phyloP scores from a whole-genome alignment of 495 filamentous ascomycete species.

The Mycothermus thermophilus region DNA sequence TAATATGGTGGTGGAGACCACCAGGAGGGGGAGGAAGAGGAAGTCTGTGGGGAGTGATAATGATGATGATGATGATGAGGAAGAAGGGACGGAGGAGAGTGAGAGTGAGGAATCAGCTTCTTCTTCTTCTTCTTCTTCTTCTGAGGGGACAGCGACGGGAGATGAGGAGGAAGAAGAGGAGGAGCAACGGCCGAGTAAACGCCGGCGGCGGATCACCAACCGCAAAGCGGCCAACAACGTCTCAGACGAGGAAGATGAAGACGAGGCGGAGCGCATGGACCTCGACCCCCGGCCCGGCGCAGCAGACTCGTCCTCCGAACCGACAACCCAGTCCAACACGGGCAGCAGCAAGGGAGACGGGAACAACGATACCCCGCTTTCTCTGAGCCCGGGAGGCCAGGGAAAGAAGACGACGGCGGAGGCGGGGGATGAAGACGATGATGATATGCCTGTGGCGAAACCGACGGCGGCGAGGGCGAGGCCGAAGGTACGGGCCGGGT shows the following conservation, averaged over 20 bases:
- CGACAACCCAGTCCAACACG: too few relatives aligned
- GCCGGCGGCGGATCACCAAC: too few relatives aligned
- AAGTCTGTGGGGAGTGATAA: slow-evolving; percentile 4
- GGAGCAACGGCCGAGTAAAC: too few relatives aligned
- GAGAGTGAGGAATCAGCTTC: background rate
- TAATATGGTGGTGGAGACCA: background rate
- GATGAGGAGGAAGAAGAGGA: slow-evolving; percentile 1
- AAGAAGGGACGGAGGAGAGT: slow-evolving; percentile 1
- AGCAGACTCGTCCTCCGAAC: too few relatives aligned
- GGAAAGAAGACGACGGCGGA: slow-evolving; percentile 3
- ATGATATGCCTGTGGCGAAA: slow-evolving; percentile 22
- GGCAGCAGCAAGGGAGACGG: slow-evolving; percentile 5
- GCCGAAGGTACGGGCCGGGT: slow-evolving; percentile 34
- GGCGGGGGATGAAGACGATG: slow-evolving; percentile 23
- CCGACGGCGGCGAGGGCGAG: slow-evolving; percentile 17
- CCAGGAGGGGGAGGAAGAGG: slow-evolving; percentile 1
- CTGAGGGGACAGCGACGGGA: background rate
- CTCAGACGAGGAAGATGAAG: slow-evolving; percentile 1
- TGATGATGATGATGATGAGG: slow-evolving; percentile 7
- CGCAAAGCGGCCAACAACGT: background rate
- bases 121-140: background rate
- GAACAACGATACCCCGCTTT: slow-evolving; percentile 6
- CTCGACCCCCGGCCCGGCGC: too few relatives aligned
- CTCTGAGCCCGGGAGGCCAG: slow-evolving; percentile 4
- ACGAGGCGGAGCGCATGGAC: slow-evolving; percentile 10